Evolutionary conservation across 257 asterid genomes (phyloP).

Genomic region (Solanum piurae): DNA sequence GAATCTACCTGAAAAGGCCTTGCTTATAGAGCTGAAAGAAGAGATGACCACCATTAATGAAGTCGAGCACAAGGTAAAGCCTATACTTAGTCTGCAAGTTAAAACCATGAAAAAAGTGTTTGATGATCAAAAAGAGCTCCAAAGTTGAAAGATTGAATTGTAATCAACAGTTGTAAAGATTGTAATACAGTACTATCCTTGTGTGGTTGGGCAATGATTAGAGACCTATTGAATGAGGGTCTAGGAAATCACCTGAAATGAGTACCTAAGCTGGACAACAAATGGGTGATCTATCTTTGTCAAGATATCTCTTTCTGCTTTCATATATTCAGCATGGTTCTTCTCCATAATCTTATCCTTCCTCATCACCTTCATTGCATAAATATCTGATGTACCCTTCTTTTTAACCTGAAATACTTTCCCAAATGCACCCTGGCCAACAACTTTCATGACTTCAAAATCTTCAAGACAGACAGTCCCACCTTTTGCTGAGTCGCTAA

Average conservation of each 20-base stretch:
- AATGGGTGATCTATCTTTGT: conserved; percentile 59
- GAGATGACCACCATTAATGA: conserved; percentile 66
- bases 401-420: conserved; percentile 58
- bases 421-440: conserved; percentile 66
- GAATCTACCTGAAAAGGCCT: conserved; percentile 56
- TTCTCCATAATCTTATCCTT: conserved; percentile 73
- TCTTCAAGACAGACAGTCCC: conserved; percentile 40
- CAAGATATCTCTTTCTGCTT: conserved; percentile 57
- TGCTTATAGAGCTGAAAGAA: conserved; percentile 66
- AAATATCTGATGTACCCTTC: conserved; percentile 42
- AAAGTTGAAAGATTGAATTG: background rate
- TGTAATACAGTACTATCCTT: background rate
- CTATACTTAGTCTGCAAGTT: conserved; percentile 56
- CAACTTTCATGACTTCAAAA: conserved; percentile 43
- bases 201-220: background rate
- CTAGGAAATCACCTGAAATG: conserved; percentile 41
- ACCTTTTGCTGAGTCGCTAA: conserved; percentile 12
- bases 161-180: background rate
- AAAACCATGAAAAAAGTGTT: background rate
- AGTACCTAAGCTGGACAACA: conserved; percentile 55
- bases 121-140: background rate
- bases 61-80: conserved; percentile 68
- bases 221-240: background rate
- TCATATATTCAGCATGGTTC: conserved; percentile 47
- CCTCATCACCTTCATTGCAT: conserved; percentile 73